Evolutionary conservation across 2,329 filamentous ascomycete genomes (phyloP), one percentile per base, ranked within the genome.

Genomic region (Westerdykella sp.): DNA sequence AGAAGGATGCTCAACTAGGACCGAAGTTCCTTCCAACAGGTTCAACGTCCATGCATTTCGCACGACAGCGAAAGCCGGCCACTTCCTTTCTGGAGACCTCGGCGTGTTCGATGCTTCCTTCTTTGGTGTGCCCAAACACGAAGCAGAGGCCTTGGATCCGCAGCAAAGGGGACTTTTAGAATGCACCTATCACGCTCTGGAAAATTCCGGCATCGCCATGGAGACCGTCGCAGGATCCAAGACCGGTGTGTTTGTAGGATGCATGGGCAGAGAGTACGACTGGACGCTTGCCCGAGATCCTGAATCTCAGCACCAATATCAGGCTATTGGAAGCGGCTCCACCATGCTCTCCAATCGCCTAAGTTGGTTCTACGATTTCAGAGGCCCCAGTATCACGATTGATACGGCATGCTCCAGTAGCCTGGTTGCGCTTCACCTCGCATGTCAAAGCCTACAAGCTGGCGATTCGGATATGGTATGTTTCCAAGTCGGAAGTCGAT

Each of bases 401-500:
- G 57, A 62, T 23, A 62, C 60, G 10, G 59, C 58, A 3, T 63
- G 60, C 34, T 62, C 60, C 3, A 49, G 49, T 32, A 46, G 49
- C 1, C 30, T 61, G 11, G 44, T 56, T 2, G 55, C 56, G 1
- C 34, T 62, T 1, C 49, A 62, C 36, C 44, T 55, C 1, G 55
- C 54, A 6, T 57, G 51, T 15, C 48, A 47, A 32, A 47, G 44
- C 10, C 14, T 54, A 5, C 43, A 45, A n/a, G 22, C 42, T 6
- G 52, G 52, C 1, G 46, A 39, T 7, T 25, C 40, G 10, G 10
- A 10, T 10, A 25, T 25, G 23, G 23, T 25, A 25, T 25, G 23
- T 25, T 25, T 25, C 10, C 6, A 5, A 5, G 32, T 5, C 32
- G 12, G 32, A 13, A 12, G 6, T 34, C 5, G 6, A 34, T 34